Base-by-base conservation (phyloP, 2,329 filamentous ascomycete species). In the Calonectria hongkongensis region DNA sequence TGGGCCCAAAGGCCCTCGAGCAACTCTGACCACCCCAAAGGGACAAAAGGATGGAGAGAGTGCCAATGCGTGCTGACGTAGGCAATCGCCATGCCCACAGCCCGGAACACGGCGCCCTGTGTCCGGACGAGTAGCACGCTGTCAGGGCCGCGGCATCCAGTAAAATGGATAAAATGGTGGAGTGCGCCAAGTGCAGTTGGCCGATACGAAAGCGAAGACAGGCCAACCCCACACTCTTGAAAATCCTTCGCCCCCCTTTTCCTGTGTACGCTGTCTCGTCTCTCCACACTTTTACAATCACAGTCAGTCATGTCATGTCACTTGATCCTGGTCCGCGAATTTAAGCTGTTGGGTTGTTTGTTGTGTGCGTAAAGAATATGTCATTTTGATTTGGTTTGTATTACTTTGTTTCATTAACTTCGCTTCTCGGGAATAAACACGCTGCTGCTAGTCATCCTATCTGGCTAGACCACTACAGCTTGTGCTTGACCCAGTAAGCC, bases 401-500 rank as follows among this genome's bases (percentile, higher is more conserved):
- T 36, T 36, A 36, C 12, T 36, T 48, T 12, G 45, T 48, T 48
- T 48, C 45, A 48, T 48, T 48, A 48, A 48, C 45, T 25, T 48
- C 45, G 45, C 45, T 48, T 48, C 21, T 13, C 45, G 45, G 45
- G 45, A 48, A 48, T 48, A 48, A 45, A 15, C 41, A 43, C 41
- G 15, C 41, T 18, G 30, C 30, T 33, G 30, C 41, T 43, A 15
- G 15, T 43, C 39, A 41, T 6, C 16, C 21, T 21, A n/a, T 18
- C 43, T 45, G 5, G 15, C 41, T 43, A 15, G 10, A 58, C 18
- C n/a, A 36, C 18, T 27, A 36, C 50, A 48, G 25, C 43, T 51
- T 43, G 58, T 71, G 69, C 69, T 71, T 71, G 10, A 71, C 36
- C 69, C 69, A 71, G 64, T 68, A 71, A 8, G 69, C 69, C 56